Percentiles rank a stretch among this genome's conserved stretches.
Evolutionary conservation across 2,329 filamentous ascomycete species (phyloP).

Genomic region (Aspergillus viridinutans): DNA sequence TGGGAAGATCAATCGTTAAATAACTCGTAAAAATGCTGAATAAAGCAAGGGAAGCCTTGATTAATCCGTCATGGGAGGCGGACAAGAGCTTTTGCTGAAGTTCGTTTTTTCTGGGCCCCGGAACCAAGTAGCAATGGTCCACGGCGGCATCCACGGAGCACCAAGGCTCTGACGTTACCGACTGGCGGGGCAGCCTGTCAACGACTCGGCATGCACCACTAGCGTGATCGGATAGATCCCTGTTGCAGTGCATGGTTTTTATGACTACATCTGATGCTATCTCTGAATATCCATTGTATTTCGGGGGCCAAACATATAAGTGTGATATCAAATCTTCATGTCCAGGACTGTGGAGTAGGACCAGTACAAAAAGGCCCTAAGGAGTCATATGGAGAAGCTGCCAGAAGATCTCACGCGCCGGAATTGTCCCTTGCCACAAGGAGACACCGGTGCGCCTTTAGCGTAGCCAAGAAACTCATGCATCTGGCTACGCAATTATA

Average conservation of each 20-base stretch:
- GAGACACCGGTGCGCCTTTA: background rate
- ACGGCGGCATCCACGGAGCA: background rate
- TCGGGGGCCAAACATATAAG: background rate
- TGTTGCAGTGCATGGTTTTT: background rate
- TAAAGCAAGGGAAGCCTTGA: background rate
- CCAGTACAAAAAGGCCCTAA: background rate
- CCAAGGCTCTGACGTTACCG: conserved; percentile 2
- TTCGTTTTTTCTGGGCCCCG: background rate
- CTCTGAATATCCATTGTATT: background rate
- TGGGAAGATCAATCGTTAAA: background rate
- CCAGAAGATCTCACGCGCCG: background rate
- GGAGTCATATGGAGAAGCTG: background rate
- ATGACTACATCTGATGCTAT: background rate
- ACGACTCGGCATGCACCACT: background rate
- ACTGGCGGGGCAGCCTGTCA: conserved; percentile 1
- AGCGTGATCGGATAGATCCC: background rate
- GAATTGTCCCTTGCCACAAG: background rate
- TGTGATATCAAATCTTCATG: background rate
- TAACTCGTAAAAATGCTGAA: background rate
- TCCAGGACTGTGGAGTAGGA: background rate
- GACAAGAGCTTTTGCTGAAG: background rate
- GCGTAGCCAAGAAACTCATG: background rate
- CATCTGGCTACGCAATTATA: background rate
- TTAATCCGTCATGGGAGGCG: background rate
- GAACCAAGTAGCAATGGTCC: background rate